Evolutionary conservation across 495 filamentous ascomycete genomes (phyloP).

Genomic region (Aspergillus carlsbadensis): DNA sequence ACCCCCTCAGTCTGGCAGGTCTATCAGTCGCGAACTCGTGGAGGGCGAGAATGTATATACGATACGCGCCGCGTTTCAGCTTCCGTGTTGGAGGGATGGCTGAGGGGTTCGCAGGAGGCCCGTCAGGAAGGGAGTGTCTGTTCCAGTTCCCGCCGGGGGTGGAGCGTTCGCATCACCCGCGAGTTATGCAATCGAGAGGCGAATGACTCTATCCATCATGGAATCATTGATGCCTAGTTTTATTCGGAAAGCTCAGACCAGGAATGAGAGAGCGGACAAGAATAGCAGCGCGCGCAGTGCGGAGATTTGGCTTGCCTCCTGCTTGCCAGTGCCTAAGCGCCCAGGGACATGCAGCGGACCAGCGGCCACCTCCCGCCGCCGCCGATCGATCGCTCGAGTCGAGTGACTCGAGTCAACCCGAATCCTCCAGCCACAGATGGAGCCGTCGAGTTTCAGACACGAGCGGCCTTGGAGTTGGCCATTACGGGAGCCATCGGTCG

Average conservation of each 20-base stretch:
- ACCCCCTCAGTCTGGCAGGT: neutral
- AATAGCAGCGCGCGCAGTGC: constrained; percentile 11
- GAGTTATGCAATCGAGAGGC: neutral
- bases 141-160: neutral
- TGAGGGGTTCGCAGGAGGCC: neutral
- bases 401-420: constrained; percentile 11
- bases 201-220: too few relatives aligned
- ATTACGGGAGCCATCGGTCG: constrained; percentile 4
- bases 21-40: neutral
- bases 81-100: constrained; percentile 2
- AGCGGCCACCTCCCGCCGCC: constrained; percentile 8
- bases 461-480: neutral
- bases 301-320: constrained; percentile 2
- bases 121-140: neutral
- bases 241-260: neutral
- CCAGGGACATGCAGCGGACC: constrained; percentile 15
- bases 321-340: constrained; percentile 1
- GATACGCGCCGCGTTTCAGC: constrained; percentile 25
- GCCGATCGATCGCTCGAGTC: constrained; percentile 14
- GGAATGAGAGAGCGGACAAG: constrained; percentile 3
- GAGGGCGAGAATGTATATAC: constrained; percentile 10
- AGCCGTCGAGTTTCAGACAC: constrained; percentile 6
- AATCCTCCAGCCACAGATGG: constrained; percentile 3
- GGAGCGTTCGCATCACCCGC: neutral
- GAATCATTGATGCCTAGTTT: neutral